Evolutionary conservation across 2,329 filamentous ascomycete genomes (phyloP).

Genomic region (Cladosporium cucumerinum): DNA sequence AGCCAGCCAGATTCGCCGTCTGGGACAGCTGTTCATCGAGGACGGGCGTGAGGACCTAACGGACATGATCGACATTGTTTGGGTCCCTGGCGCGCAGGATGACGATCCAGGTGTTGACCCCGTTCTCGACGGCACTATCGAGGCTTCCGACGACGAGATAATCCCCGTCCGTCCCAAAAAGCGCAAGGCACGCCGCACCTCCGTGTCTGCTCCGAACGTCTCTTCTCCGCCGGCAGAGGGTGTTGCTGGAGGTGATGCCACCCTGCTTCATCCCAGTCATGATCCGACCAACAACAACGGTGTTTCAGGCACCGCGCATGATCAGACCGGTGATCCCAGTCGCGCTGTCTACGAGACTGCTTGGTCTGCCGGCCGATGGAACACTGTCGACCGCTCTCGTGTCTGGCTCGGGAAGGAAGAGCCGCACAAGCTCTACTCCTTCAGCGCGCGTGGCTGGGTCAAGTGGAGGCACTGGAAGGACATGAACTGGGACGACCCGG

Average conservation of each 20-base stretch:
- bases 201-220: background rate
- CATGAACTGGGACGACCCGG: slow-evolving; percentile 5
- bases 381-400: slow-evolving; percentile 13
- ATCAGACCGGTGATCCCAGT: background rate
- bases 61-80: slow-evolving; percentile 1
- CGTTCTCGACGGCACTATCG: background rate
- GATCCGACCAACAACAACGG: slow-evolving; percentile 10
- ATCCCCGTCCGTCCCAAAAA: background rate
- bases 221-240: background rate
- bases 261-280: background rate
- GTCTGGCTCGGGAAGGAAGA: background rate
- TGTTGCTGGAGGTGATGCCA: background rate
- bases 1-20: slow-evolving; percentile 3
- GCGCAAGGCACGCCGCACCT: background rate
- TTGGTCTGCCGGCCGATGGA: background rate
- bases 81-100: background rate
- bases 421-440: slow-evolving; percentile 7
- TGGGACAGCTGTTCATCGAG: background rate
- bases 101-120: background rate
- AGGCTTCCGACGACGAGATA: background rate
- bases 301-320: background rate
- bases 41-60: slow-evolving; percentile 4
- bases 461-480: background rate
- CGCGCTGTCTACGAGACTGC: background rate
- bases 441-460: slow-evolving; percentile 2